phyloP scores from a whole-genome alignment of 2,329 filamentous ascomycete species.

The Aspergillus oerlinghausenensis region DNA sequence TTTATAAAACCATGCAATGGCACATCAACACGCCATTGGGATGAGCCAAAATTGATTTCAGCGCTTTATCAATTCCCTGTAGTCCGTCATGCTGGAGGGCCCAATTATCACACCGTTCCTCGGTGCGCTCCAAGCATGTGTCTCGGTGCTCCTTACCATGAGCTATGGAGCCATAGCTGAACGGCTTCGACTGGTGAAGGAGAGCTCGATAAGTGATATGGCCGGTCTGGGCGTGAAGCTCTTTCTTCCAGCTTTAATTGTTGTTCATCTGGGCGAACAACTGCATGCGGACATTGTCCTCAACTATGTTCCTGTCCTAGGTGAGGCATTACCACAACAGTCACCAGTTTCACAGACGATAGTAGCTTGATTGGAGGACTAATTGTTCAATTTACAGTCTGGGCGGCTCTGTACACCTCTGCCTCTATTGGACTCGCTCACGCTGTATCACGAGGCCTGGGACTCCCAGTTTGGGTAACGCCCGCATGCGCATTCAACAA shows the following conservation, averaged over 20 bases:
- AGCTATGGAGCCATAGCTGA: constrained; percentile 49
- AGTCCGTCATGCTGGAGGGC: constrained; percentile 6
- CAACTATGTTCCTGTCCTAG: constrained; percentile 47
- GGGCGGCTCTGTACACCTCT: constrained; percentile 49
- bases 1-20: background rate
- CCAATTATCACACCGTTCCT: constrained; percentile 38
- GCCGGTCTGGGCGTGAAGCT: constrained; percentile 50
- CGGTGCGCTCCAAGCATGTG: constrained; percentile 51
- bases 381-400: constrained; percentile 32
- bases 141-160: constrained; percentile 53
- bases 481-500: constrained; percentile 56
- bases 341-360: background rate
- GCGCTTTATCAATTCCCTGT: background rate
- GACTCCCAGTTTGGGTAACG: constrained; percentile 50
- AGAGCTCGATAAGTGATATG: constrained; percentile 48
- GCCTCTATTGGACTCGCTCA: constrained; percentile 47
- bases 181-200: constrained; percentile 47
- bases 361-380: background rate
- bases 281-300: constrained; percentile 44
- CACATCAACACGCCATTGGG: background rate
- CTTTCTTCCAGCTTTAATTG: constrained; percentile 51
- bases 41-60: background rate
- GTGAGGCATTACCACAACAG: constrained; percentile 24
- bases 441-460: constrained; percentile 41
- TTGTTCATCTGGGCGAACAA: constrained; percentile 51